phyloP scores from a whole-genome alignment of 441 rosid species.

The Capsella rubella region DNA sequence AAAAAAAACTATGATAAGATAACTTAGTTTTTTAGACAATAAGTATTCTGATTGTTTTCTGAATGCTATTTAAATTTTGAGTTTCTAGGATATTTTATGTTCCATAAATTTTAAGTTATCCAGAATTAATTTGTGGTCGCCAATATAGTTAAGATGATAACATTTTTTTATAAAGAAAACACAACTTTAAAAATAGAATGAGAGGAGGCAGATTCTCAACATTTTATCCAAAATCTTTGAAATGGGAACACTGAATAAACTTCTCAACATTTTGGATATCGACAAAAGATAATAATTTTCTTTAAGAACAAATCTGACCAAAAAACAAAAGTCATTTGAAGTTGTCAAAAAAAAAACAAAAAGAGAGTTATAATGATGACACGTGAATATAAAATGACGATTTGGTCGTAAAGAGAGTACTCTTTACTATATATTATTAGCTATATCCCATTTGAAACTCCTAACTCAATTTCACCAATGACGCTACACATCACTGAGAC shows the following conservation, averaged over 20 bases:
- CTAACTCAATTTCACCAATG: background rate
- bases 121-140: background rate
- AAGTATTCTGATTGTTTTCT: too few species aligned
- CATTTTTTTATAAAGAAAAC: background rate
- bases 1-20: too few species aligned
- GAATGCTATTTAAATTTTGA: too few species aligned
- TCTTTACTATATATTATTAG: background rate
- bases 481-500: constrained; percentile 7
- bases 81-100: background rate
- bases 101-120: background rate
- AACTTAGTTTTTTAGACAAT: background rate
- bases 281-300: too few species aligned
- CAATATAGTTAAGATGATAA: background rate
- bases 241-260: background rate
- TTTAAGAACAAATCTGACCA: too few species aligned
- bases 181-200: background rate
- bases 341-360: too few species aligned
- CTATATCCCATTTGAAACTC: background rate
- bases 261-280: background rate
- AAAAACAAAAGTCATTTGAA: too few species aligned
- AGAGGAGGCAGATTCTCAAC: background rate
- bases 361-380: too few species aligned
- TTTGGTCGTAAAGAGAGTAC: background rate
- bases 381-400: too few species aligned
- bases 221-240: background rate